Evolutionary conservation across 805 yeast genomes (phyloP).

Genomic region (Huiozyma sinensis): DNA sequence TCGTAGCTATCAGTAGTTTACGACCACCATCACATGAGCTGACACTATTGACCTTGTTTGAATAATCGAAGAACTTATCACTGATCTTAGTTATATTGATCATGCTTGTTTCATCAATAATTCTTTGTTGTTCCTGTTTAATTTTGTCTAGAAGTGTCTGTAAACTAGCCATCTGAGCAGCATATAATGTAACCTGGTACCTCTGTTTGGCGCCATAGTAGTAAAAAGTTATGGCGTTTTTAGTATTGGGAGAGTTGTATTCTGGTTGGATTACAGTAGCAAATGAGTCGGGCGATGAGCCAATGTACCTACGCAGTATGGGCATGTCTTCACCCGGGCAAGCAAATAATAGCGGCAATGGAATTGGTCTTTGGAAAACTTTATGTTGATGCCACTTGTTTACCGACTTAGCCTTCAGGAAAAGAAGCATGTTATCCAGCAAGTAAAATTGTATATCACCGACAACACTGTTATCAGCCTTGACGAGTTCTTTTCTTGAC

Average conservation of each 20-base stretch:
- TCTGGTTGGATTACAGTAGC: slow-evolving; percentile 23
- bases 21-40: slow-evolving; percentile 93
- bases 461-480: slow-evolving; percentile 18
- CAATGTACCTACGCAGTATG: slow-evolving; percentile 37
- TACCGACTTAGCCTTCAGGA: slow-evolving; percentile 75
- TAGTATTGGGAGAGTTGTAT: slow-evolving; percentile 14
- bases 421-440: slow-evolving; percentile 77
- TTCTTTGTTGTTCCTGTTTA: slow-evolving; percentile 63
- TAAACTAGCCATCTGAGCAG: slow-evolving; percentile 44
- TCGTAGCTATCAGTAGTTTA: slow-evolving; percentile 82
- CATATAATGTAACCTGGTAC: slow-evolving; percentile 34
- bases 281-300: slow-evolving; percentile 23
- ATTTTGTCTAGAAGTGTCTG: slow-evolving; percentile 73
- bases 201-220: slow-evolving; percentile 30
- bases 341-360: slow-evolving; percentile 61
- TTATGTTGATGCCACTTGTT: slow-evolving; percentile 86
- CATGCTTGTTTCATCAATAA: slow-evolving; percentile 65
- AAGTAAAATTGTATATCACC: slow-evolving; percentile 79
- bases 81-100: slow-evolving; percentile 68
- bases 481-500: slow-evolving; percentile 25
- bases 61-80: slow-evolving; percentile 62
- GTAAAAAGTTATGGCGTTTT: slow-evolving; percentile 26
- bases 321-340: slow-evolving; percentile 76
- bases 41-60: slow-evolving; percentile 76
- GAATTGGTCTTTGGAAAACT: slow-evolving; percentile 83